These are phyloP conservation scores for Paratinospora sagittata DNA, from an alignment of 164 flowering plant genomes.

Conservation along the genomic window DNA sequence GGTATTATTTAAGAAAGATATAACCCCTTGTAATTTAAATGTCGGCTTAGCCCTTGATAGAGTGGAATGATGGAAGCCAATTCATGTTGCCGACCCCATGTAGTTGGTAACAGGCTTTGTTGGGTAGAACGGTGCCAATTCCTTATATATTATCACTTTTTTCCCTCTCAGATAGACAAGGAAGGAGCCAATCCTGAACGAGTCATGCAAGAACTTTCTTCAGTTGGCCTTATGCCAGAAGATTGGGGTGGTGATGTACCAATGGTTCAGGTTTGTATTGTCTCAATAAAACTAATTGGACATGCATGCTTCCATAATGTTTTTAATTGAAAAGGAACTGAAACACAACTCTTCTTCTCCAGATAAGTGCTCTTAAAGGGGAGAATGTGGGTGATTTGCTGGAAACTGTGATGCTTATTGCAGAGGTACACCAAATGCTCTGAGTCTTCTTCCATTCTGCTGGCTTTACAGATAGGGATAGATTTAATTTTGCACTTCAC, in stretches of 20 bases:
- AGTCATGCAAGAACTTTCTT: conserved; percentile 94
- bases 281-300: neutral
- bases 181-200: conserved; percentile 87
- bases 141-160: conserved; percentile 11
- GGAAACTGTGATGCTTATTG: conserved; percentile 89
- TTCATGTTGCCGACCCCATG: too few relatives aligned
- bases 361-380: conserved; percentile 95
- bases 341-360: conserved; percentile 4
- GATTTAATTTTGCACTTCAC: neutral
- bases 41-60: too few relatives aligned
- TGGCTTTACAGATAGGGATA: neutral
- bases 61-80: too few relatives aligned
- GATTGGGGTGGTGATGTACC: conserved; percentile 95
- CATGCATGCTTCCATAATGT: conserved; percentile 7
- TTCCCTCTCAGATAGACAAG: conserved; percentile 69
- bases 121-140: neutral
- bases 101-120: too few relatives aligned
- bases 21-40: too few relatives aligned
- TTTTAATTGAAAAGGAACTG: conserved; percentile 5
- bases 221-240: conserved; percentile 90
- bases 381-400: conserved; percentile 73
- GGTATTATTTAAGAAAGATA: neutral
- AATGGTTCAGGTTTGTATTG: conserved; percentile 64
- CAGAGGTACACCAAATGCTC: conserved; percentile 52
- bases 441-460: neutral